Base-by-base conservation (phyloP, 495 filamentous ascomycete genomes). In the Tuber melanosporum region DNA sequence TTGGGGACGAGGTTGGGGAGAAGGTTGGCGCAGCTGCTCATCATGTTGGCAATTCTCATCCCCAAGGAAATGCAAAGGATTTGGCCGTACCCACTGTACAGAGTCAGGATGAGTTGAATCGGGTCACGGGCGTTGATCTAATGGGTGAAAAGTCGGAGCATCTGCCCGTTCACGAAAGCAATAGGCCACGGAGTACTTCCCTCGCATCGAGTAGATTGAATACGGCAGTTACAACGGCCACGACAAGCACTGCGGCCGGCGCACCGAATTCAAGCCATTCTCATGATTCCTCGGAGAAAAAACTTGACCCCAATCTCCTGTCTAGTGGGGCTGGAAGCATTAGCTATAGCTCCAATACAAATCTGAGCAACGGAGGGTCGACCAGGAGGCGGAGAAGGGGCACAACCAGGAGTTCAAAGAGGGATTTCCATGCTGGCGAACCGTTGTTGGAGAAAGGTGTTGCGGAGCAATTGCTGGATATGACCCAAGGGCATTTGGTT, bases 401-500 rank as follows among this genome's bases (percentile, higher is more conserved):
- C 0, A 93, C 91, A 71, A 97, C 94, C 1, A 91, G 91, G 83
- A 89, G 90, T 74, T 92, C 89, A 49, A 91, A 89, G 76, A 88
- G 91, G 22, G 91, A 91, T 3, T 92, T 94, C 83, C 88, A 89
- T 78, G 87, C 87, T 1, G 86, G 87, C 19, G 94, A 95, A 79
- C 92, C 95, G 71, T 82, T 97, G 62, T 86, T 97, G 79, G 88
- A 88, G 71, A 88, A 87, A 71, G 88, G 87, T 22, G 92, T 93
- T 74, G 92, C 93, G 10, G 94, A 97, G 81, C 91, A 92, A 78
- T 85, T 97, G 80, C 86, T 98, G 81, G 88, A 90, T 75, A 86
- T 94, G 87, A 90, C 93, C 49, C 96, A 98, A 84, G 95, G 95
- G 14, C 89, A 93, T 84, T 86, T 99, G 57, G 94, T 99, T 43